A percentile compares a stretch with the other conserved stretches of the same genome.
phyloP scores from a whole-genome alignment of 768 basidiomycete species.

The Daedaleopsis nitida region DNA sequence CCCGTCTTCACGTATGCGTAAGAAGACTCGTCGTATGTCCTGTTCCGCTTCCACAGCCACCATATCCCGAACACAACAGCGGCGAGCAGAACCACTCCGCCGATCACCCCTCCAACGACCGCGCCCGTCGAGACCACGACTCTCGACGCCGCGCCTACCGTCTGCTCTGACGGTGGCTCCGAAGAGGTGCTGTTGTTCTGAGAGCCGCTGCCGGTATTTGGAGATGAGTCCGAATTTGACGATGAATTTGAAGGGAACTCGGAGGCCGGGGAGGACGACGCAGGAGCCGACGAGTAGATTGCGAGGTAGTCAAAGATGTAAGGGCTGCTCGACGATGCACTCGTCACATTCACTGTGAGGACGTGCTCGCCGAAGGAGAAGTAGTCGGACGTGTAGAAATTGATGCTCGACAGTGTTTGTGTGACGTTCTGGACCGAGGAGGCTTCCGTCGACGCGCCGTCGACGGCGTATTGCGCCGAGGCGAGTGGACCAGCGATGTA shows the following conservation, averaged over 20 bases:
- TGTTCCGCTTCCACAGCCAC: not conserved
- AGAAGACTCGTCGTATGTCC: not conserved
- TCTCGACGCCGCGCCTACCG: not conserved
- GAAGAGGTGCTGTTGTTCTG: too few species aligned
- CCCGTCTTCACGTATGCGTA: conserved; percentile 2
- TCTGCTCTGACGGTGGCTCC: too few species aligned
- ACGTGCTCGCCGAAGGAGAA: not conserved
- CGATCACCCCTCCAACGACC: not conserved
- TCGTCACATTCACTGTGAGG: conserved; percentile 1
- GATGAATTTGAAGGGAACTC: not conserved
- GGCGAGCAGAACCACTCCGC: not conserved
- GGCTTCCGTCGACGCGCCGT: not conserved
- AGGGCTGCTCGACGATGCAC: not conserved
- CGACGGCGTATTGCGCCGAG: conserved; percentile 1
- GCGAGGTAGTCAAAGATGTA: conserved; percentile 7
- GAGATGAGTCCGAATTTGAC: not conserved
- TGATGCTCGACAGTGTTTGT: not conserved
- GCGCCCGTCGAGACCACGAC: not conserved
- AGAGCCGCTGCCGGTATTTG: not conserved
- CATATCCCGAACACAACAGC: not conserved
- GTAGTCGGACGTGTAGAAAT: not conserved
- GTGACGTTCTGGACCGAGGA: not conserved
- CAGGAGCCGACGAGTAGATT: not conserved
- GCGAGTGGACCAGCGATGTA: not conserved
- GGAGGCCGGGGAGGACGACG: not conserved